Base-by-base conservation (phyloP, 768 basidiomycete species). In the Pisolithus sp. region DNA sequence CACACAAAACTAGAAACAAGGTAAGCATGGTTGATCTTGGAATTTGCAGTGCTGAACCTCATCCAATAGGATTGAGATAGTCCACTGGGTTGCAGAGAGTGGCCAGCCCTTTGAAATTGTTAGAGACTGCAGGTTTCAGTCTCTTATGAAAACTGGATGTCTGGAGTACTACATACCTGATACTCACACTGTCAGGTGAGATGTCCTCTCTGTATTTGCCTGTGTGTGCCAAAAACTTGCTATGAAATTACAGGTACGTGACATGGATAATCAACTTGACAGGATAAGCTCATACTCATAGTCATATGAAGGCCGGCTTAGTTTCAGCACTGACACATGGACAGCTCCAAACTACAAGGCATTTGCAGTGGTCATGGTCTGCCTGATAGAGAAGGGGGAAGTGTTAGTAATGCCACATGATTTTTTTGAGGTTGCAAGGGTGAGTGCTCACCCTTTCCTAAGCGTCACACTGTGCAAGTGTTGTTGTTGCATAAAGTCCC, bases 311-410 rank as follows among this genome's bases (percentile, higher is more conserved):
- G 68, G 70, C 1, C 30, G 46, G 0, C 37, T 75, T 0, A 68
- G 54, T 50, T 71, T 72, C 46, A 58, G 59, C 0, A 69, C 68
- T 1, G 70, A 75, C 55, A 61, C 62, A 0, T 75, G 72, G 73
- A 71, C 68, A 0, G 69, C 68, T 0, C 66, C 69, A 0, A 73
- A 73, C 48, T 64, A 73, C 41, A 52, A 61, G 6, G 68, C 67
- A 0, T 69, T 60, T 41, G 51, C 72, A 3, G 69, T 67, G 0
- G 44, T 69, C 7, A 62, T 60, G 0, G 68, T 71, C 2, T 70
- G 74, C 46, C 56, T 71, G 31, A 64, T 69, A 31, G 23, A 61
- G 7, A 42, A 71, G 0, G 70, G 71, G 0, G 49, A 55, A 5
- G 62, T 66, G 0, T 28, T 71, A 0, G 38, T 49, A 0, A 58